A percentile compares a stretch with the other conserved stretches of the same genome.
Conservation (phyloP, 2,329 filamentous ascomycete species). For the Epichloe brachyelytri region DNA sequence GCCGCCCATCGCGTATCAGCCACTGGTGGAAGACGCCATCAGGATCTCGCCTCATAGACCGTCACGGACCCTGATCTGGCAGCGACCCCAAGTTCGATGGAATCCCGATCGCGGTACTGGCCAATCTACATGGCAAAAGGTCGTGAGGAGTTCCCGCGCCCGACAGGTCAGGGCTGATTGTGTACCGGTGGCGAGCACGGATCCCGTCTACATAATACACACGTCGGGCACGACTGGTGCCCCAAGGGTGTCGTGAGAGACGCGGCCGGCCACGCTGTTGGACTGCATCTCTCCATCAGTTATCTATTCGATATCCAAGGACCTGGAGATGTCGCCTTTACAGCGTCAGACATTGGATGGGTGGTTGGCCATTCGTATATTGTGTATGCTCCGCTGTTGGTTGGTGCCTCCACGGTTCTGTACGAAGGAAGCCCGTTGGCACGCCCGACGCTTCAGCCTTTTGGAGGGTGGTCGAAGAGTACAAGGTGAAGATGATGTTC, state of each 20-base stretch:
- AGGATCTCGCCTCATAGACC: slow-evolving; percentile 58
- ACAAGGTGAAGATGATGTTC: slow-evolving; percentile 73
- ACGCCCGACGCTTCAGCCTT: slow-evolving; percentile 80
- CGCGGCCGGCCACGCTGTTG: slow-evolving; percentile 77
- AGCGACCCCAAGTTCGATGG: slow-evolving; percentile 67
- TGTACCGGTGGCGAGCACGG: slow-evolving; percentile 65
- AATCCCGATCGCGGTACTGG: slow-evolving; percentile 51
- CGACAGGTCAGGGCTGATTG: slow-evolving; percentile 57
- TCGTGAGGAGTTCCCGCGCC: slow-evolving; percentile 57
- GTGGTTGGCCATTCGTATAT: slow-evolving; percentile 61
- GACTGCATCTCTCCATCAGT: slow-evolving; percentile 66
- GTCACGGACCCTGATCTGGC: slow-evolving; percentile 64
- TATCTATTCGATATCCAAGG: slow-evolving; percentile 75
- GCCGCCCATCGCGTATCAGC: slow-evolving; percentile 63
- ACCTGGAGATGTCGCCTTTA: slow-evolving; percentile 63
- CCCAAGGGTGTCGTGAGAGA: slow-evolving; percentile 73
- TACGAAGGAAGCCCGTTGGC: slow-evolving; percentile 89
- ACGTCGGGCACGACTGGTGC: slow-evolving; percentile 72
- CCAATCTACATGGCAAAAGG: slow-evolving; percentile 66
- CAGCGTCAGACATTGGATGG: slow-evolving; percentile 84
- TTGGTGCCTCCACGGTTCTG: slow-evolving; percentile 73
- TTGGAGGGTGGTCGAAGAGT: slow-evolving; percentile 75
- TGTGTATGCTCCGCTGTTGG: slow-evolving; percentile 73
- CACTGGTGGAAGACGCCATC: slow-evolving; percentile 64
- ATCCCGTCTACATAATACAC: slow-evolving; percentile 83